Conservation (phyloP, 352 stramenopile genomes). For the Achlya hypogyna region DNA sequence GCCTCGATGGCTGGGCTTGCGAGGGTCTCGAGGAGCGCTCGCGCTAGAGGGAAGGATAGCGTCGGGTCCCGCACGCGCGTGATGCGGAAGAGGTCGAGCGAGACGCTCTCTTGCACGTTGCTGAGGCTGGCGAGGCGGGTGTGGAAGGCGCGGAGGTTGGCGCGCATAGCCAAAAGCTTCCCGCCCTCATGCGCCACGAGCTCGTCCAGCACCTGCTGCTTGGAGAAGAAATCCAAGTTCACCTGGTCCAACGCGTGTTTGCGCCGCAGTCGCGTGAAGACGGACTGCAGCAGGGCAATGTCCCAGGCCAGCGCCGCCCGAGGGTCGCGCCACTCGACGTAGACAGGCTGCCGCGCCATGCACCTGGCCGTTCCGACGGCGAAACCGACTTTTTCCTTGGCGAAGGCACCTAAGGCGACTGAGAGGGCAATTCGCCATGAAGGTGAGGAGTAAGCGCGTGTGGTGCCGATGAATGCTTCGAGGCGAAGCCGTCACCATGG, state of each 20-base stretch:
- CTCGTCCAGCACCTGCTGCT: slow-evolving; percentile 14
- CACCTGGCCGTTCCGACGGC: too few relatives aligned
- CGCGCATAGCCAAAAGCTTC: not conserved
- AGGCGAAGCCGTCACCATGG: too few relatives aligned
- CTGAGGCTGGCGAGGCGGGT: slow-evolving; percentile 5
- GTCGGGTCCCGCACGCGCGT: slow-evolving; percentile 10
- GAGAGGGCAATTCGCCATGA: too few relatives aligned
- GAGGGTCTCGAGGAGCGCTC: not conserved
- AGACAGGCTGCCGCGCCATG: not conserved
- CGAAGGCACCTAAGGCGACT: too few relatives aligned
- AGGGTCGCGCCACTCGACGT: slow-evolving; percentile 6
- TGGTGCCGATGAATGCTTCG: too few relatives aligned
- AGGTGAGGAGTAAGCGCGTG: too few relatives aligned
- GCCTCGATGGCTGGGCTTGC: not conserved
- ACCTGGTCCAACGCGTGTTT: not conserved
- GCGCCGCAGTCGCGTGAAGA: slow-evolving; percentile 5
- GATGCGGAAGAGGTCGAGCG: slow-evolving; percentile 2
- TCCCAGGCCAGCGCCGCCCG: not conserved
- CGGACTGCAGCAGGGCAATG: not conserved
- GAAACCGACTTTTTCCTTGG: too few relatives aligned
- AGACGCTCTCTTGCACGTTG: slow-evolving; percentile 16
- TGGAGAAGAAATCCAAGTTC: not conserved
- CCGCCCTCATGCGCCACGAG: slow-evolving; percentile 1
- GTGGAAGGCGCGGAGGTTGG: slow-evolving; percentile 13
- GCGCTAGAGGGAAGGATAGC: not conserved